These are phyloP conservation scores for Triangularia setosa DNA, from an alignment of 2,329 filamentous ascomycete species.

Conservation along the genomic window DNA sequence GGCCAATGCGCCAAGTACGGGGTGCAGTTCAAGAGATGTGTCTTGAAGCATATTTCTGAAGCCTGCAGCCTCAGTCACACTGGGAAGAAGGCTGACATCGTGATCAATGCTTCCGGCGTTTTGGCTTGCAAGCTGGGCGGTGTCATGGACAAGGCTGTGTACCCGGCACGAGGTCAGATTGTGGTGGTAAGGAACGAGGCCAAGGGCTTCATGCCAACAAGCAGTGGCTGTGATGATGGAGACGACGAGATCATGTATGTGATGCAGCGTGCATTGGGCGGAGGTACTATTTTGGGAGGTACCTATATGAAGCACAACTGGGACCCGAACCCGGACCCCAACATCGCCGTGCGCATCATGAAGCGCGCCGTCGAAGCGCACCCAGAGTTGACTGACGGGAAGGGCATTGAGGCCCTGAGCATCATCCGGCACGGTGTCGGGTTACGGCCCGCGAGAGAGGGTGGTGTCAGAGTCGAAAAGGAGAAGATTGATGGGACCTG, in stretches of 20 bases:
- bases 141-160: slow-evolving; percentile 69
- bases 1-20: slow-evolving; percentile 74
- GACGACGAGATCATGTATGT: slow-evolving; percentile 71
- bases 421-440: slow-evolving; percentile 81
- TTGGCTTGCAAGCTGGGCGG: slow-evolving; percentile 73
- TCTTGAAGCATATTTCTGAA: slow-evolving; percentile 68
- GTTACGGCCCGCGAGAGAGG: slow-evolving; percentile 68
- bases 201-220: slow-evolving; percentile 58
- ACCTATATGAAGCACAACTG: slow-evolving; percentile 76
- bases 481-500: slow-evolving; percentile 60
- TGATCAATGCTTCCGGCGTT: slow-evolving; percentile 84
- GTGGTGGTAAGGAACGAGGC: slow-evolving; percentile 79
- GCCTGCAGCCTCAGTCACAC: slow-evolving; percentile 59
- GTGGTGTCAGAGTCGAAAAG: slow-evolving; percentile 71
- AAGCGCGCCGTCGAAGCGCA: slow-evolving; percentile 63
- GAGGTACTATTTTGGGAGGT: slow-evolving; percentile 82
- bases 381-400: slow-evolving; percentile 59
- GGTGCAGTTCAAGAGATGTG: slow-evolving; percentile 61
- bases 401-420: slow-evolving; percentile 68
- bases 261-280: slow-evolving; percentile 76
- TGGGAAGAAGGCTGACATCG: slow-evolving; percentile 56
- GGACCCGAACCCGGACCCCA: slow-evolving; percentile 74
- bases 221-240: slow-evolving; percentile 70
- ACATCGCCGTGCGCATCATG: slow-evolving; percentile 81
- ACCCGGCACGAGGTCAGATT: slow-evolving; percentile 77